Evolutionary conservation across 306 rosid genomes (phyloP), one percentile per base, ranked within the genome.

Genomic region (Calophaca sinica): DNA sequence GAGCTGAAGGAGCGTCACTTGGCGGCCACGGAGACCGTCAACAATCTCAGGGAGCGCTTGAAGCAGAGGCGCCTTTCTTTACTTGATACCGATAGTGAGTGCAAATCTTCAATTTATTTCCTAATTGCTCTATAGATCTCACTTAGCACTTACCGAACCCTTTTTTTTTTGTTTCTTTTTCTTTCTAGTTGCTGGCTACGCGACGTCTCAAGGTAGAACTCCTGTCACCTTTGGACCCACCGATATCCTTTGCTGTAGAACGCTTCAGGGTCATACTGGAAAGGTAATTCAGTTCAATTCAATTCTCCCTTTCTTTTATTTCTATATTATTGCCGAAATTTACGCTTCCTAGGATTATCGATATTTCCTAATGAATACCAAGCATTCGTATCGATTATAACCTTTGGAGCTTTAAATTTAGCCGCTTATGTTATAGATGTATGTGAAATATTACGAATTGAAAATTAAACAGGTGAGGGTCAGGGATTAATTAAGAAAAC

Each of bases 211-310:
- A 80, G 96, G 91, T 50, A 86, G 84, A 88, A 75, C 85, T 44
- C 87, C 93, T 6, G 87, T 91, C 28, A 86, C 83, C 69, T 94
- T 91, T 55, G 98, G 97, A 62, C 93, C 98, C 6, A 87, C 96
- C 77, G 98, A 94, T 91, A 89, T 94, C n/a, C 91, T 94, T 8
- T 94, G 98, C 84, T 91, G 97, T 71, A 88, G 97, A 85, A 94
- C 96, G 9, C 83, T 94, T 53, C 98, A 88, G 61, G 98, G 98
- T 35, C 98, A 91, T 41, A 76, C 94, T 0, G 93, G 96, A 68
- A 94, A 88, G 96, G 98, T 93, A 77, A 64, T 39, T 67, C 15
- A 12, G 6, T 31, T 38, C 42, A 8, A 8, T 32, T 51, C 49
- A 14, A 5, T 68, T 45, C 2, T 28, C 5, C 2, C 11, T 49